Percentiles rank a stretch among this genome's conserved stretches.
Conservation (phyloP, 176 grass and related monocot genomes). For the Pharus latifolius region DNA sequence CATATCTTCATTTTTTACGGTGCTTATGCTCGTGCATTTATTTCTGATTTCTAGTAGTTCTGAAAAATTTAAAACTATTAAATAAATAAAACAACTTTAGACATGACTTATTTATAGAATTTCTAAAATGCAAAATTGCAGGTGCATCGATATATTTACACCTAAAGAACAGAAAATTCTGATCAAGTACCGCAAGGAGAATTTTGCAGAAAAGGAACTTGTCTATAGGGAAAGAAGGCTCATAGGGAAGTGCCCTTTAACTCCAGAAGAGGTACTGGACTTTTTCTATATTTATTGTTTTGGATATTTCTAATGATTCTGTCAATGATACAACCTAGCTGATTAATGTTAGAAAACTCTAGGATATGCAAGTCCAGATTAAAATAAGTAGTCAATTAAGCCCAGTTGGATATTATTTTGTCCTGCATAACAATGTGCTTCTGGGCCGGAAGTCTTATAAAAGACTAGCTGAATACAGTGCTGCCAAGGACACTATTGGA, state of each 20-base stretch:
- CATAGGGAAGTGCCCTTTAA: constrained; percentile 95
- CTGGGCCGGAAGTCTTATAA: too few relatives aligned
- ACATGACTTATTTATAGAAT: constrained; percentile 5
- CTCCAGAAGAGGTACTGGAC: constrained; percentile 84
- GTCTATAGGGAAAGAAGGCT: constrained; percentile 60
- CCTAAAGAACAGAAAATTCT: constrained; percentile 78
- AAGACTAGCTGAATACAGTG: not conserved
- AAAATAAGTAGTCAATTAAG: not conserved
- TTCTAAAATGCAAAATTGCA: constrained; percentile 38
- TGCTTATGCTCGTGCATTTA: too few relatives aligned
- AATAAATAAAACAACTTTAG: not conserved
- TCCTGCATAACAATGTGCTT: not conserved
- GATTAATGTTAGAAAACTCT: too few relatives aligned
- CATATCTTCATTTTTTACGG: not conserved
- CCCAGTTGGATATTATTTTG: not conserved
- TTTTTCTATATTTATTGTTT: constrained; percentile 9
- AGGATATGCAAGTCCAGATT: not conserved
- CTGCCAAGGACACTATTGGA: too few relatives aligned
- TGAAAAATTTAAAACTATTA: too few relatives aligned
- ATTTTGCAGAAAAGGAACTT: constrained; percentile 78
- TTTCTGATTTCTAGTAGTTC: too few relatives aligned
- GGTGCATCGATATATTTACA: constrained; percentile 88
- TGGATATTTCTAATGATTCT: not conserved
- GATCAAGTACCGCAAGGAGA: constrained; percentile 63
- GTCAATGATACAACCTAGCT: too few relatives aligned